Evolutionary conservation across 2,329 filamentous ascomycete genomes (phyloP), one percentile per base, ranked within the genome.

Genomic region (Alternaria metachromatica): DNA sequence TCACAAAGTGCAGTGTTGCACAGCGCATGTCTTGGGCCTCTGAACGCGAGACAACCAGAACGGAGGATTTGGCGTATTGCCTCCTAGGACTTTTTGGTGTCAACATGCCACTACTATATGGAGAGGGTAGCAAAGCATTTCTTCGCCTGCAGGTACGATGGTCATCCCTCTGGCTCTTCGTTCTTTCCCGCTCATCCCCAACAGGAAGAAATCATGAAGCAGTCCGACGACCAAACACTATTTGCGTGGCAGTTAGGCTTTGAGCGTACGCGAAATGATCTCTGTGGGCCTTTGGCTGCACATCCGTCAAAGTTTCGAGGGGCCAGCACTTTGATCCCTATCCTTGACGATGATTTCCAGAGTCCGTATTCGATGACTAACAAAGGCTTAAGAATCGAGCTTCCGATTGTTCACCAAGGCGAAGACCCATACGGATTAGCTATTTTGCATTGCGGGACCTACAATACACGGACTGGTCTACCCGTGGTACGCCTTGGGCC

Each of bases 91-190:
- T 54, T 4, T 41, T 54, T 2, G 50, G 30, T 54, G 50, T 41
- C 30, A 41, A 54, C 13, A 54, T 54, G 18, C 50, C 50, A 0
- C 10, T 41, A 1, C 13, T 54, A 2, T 41, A 41, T 18, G 30
- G 30, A 33, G 50, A 54, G 3, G 30, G 12, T 5, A 18, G 5
- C 3, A 54, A 25, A 2, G 50, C 28, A 2, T 54, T 54, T 41
- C 7, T 41, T 1, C 13, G 18, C 5, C 21, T 54, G 0, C 26
- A 30, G 48, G 48, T 30, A 50, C 0, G 18, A 41, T 41, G 8
- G 3, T 0, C 5, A 41, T 41, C 0, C 8, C 4, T 18, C 3
- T 18, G n/a, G 3, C 2, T 41, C 2, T 18, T 3, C 8, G 1
- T 41, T 6, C 1, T 18, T 2, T 11, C n/a, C 9, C 37, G 37